Percentiles rank a stretch among this genome's conserved stretches.
Conservation (phyloP, 2,329 filamentous ascomycete genomes). For the Verticillium tricorpus region DNA sequence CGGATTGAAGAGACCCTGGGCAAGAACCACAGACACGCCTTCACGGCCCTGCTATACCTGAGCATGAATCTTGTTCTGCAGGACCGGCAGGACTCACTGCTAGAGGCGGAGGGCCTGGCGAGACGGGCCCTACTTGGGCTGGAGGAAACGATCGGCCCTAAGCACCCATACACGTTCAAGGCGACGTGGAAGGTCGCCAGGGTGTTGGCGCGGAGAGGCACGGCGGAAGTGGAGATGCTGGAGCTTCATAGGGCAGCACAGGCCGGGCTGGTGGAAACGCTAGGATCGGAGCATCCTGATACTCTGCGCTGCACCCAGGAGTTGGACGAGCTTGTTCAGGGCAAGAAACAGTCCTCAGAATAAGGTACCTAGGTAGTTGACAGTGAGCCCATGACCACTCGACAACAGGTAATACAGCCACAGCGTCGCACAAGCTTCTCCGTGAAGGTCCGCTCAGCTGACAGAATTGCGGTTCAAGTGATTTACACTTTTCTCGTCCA, state of each 20-base stretch:
- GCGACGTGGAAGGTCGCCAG: neutral
- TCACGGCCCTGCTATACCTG: neutral
- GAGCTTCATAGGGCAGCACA: neutral
- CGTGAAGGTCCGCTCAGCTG: no score
- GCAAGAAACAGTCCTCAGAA: neutral
- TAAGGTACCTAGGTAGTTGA: no score
- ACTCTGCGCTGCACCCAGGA: neutral
- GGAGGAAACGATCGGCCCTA: neutral
- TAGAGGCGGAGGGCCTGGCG: neutral
- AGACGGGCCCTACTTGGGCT: neutral
- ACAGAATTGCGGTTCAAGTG: no score
- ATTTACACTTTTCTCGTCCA: no score
- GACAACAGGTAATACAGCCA: no score
- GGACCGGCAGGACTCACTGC: neutral
- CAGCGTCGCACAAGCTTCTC: no score
- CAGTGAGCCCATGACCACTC: no score
- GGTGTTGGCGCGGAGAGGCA: neutral
- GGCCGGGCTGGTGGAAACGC: neutral
- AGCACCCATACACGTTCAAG: slow-evolving; percentile 1
- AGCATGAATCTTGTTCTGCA: neutral
- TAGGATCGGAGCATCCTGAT: neutral
- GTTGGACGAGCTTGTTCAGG: neutral
- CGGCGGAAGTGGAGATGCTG: neutral
- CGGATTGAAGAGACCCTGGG: neutral
- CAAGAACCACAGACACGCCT: neutral